Percentiles rank a stretch among this genome's conserved stretches.
Conservation (phyloP, 352 stramenopile genomes). For the Globisporangium megalacanthum region DNA sequence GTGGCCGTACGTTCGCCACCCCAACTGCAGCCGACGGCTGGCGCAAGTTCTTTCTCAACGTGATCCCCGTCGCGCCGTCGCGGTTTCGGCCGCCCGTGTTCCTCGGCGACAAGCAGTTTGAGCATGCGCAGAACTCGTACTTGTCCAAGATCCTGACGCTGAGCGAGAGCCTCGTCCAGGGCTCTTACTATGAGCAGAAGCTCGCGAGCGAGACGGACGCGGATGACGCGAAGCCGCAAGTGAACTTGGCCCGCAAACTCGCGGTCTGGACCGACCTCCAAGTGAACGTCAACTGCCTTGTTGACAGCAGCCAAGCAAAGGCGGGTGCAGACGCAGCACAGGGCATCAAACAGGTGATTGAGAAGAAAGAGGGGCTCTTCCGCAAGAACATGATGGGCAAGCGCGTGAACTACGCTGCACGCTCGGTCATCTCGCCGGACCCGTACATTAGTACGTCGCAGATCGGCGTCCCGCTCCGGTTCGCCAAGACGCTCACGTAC, state of each 20-base stretch:
- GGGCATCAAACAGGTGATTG: slow-evolving; percentile 97
- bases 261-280: slow-evolving; percentile 97
- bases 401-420: slow-evolving; percentile 99
- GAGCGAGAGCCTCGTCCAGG: slow-evolving; percentile 87
- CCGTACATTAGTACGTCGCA: slow-evolving; percentile 99
- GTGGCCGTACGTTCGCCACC: slow-evolving; percentile 29
- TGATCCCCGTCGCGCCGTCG: slow-evolving; percentile 95
- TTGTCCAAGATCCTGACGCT: slow-evolving; percentile 93
- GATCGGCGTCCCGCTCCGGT: slow-evolving; percentile 97
- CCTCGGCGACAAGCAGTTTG: slow-evolving; percentile 93
- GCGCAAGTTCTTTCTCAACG: slow-evolving; percentile 95
- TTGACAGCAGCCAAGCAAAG: slow-evolving; percentile 77
- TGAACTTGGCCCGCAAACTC: slow-evolving; percentile 90
- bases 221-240: slow-evolving; percentile 39
- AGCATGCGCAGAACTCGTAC: slow-evolving; percentile 97
- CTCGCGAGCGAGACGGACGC: slow-evolving; percentile 48
- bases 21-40: slow-evolving; percentile 53
- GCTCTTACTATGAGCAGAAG: slow-evolving; percentile 54
- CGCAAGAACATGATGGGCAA: slow-evolving; percentile 98
- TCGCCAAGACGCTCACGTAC: slow-evolving; percentile 98
- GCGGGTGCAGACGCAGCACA: slow-evolving; percentile 59
- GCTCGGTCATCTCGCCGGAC: slow-evolving; percentile 99
- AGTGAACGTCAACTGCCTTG: slow-evolving; percentile 82
- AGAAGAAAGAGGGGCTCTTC: slow-evolving; percentile 99
- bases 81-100: slow-evolving; percentile 98